Base-by-base conservation (phyloP, 2,329 filamentous ascomycete genomes). In the Cytospora chrysosperma region DNA sequence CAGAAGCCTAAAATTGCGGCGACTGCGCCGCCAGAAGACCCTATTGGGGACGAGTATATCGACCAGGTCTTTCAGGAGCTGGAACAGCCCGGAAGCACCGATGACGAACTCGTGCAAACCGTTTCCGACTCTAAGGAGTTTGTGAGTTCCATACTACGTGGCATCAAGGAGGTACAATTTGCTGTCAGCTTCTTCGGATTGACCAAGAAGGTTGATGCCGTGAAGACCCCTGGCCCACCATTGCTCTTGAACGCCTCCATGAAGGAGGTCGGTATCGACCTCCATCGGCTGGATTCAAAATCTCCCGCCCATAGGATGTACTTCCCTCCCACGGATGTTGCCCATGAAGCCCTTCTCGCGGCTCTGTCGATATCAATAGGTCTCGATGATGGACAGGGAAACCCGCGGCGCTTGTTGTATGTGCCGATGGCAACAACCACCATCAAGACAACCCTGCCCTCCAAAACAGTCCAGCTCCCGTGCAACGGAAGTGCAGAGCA, bases 221-320 rank as follows among this genome's bases (percentile, higher is more conserved):
- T 91, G 64, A 86, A 88, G 67, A 82, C 88, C 3, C 82, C 83
- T 3, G 86, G 88, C 30, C 81, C 84, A n/a, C 88, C 92, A 4
- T 84, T 97, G 9, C 87, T 90, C 65, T 82, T 97, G 65, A 97
- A 94, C 72, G 85, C 93, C 52, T 93, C 94, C 8, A 96, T 97
- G 85, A 98, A 99, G 75, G 96, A 99, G 74, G 87, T 99, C 50
- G 94, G 94, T 65, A 85, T 99, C 72, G 95, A 99, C 72, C 80
- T 99, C 49, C 89, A 98, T 73, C 88, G 94, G 26, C 84, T 99
- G 61, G 94, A 99, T 73, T 89, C 92, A 50, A 94, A 92, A 70
- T 97, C 93, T 19, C 93, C 95, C 0, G 93, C 94, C 0, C 95
- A 99, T 80, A 88, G 95, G 67, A 99, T 98, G 95, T 98, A 99